Evolutionary conservation across 2,329 filamentous ascomycete genomes (phyloP).

Genomic region (Phialocephala subalpina): DNA sequence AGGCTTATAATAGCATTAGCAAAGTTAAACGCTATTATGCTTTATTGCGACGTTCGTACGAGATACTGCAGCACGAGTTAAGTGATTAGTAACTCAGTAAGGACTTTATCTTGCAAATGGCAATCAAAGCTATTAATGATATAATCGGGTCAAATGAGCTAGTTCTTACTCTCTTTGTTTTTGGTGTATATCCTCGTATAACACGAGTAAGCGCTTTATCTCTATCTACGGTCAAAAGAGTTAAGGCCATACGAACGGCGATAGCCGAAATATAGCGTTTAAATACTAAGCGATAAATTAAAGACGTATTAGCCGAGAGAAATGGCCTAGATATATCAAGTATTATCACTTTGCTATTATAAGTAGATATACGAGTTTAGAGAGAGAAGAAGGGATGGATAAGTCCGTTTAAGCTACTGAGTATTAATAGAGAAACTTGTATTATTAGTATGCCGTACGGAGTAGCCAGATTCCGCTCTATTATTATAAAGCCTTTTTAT

Average conservation of each 20-base stretch:
- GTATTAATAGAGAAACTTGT: neutral
- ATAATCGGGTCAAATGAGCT: neutral
- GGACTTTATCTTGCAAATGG: no score
- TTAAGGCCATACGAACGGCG: no score
- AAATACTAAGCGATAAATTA: neutral
- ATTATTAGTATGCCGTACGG: neutral
- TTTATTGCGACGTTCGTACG: neutral
- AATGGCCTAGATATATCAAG: neutral
- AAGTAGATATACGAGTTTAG: neutral
- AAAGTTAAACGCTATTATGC: neutral
- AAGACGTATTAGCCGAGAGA: neutral
- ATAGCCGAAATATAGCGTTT: no score
- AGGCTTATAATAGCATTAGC: no score
- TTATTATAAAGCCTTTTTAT: neutral
- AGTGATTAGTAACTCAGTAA: no score
- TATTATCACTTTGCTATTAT: neutral
- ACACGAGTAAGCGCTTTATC: neutral
- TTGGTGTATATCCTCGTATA: neutral
- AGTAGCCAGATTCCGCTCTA: neutral
- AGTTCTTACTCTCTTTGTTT: neutral
- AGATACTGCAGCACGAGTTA: neutral
- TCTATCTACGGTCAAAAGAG: no score
- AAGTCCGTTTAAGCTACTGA: neutral
- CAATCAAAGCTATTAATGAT: no score
- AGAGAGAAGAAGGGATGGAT: neutral